phyloP scores from a whole-genome alignment of 1,139 yeast genomes.

The Hemisphaericaspora lyxosophila region DNA sequence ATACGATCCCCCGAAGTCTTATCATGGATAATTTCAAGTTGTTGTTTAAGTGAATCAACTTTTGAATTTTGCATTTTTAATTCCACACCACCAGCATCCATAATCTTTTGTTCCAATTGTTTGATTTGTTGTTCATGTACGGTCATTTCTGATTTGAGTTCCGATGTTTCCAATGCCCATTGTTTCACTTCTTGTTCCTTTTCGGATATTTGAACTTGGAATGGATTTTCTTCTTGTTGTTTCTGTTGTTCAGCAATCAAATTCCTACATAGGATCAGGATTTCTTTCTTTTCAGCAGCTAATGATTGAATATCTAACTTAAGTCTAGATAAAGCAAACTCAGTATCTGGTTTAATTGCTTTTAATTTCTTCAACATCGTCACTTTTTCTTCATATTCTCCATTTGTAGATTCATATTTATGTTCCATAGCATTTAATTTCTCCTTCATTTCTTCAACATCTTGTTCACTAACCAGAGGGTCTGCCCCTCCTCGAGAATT shows the following conservation, averaged over 20 bases:
- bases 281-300: slow-evolving; percentile 46
- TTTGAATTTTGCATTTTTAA: slow-evolving; percentile 77
- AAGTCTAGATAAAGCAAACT: slow-evolving; percentile 57
- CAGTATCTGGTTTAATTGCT: slow-evolving; percentile 71
- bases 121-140: slow-evolving; percentile 60
- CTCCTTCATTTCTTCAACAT: slow-evolving; percentile 53
- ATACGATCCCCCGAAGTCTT: slow-evolving; percentile 63
- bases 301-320: slow-evolving; percentile 67
- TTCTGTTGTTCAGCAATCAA: slow-evolving; percentile 39
- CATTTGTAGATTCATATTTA: slow-evolving; percentile 51
- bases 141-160: slow-evolving; percentile 54
- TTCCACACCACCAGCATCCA: slow-evolving; percentile 91
- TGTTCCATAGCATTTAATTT: slow-evolving; percentile 58
- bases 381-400: slow-evolving; percentile 60
- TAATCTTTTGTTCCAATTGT: slow-evolving; percentile 68
- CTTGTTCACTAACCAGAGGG: slow-evolving; percentile 46
- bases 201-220: slow-evolving; percentile 34
- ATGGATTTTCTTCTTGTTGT: slow-evolving; percentile 22
- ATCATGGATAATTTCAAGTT: slow-evolving; percentile 60
- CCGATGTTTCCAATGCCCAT: slow-evolving; percentile 38
- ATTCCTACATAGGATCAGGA: slow-evolving; percentile 32
- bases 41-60: slow-evolving; percentile 74
- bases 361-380: slow-evolving; percentile 55
- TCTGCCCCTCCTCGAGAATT: slow-evolving; percentile 31
- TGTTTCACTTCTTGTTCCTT: slow-evolving; percentile 38